Evolutionary conservation across 2,329 filamentous ascomycete species (phyloP).

Genomic region (Westerdykella sp.): DNA sequence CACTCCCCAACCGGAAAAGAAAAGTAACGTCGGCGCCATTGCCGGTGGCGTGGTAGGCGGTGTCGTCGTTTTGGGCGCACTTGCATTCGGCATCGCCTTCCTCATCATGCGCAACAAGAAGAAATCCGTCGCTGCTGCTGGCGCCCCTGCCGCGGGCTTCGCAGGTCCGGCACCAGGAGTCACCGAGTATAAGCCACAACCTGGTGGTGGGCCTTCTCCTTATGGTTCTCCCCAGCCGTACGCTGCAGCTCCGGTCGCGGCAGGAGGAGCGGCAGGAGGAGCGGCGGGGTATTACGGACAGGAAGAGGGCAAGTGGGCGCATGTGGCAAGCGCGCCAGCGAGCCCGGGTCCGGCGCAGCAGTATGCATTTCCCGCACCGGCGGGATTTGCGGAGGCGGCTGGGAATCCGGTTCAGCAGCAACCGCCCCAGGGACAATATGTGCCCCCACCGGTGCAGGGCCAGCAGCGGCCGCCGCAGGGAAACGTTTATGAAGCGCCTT

Average conservation of each 20-base stretch:
- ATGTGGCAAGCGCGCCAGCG: slow-evolving; percentile 5
- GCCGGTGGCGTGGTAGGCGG: slow-evolving; percentile 30
- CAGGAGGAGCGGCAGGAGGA: background rate
- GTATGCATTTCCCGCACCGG: slow-evolving; percentile 4
- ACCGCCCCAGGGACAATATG: background rate
- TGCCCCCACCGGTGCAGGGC: background rate
- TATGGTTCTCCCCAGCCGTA: background rate
- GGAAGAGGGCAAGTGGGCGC: slow-evolving; percentile 1
- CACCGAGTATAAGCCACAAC: slow-evolving; percentile 13
- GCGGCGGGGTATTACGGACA: background rate
- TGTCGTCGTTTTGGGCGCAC: slow-evolving; percentile 18
- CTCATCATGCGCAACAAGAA: slow-evolving; percentile 16
- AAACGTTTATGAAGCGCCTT: background rate
- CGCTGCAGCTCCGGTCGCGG: background rate
- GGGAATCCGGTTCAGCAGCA: slow-evolving; percentile 5
- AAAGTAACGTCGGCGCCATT: slow-evolving; percentile 21
- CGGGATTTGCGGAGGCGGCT: slow-evolving; percentile 10
- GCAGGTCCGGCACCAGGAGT: slow-evolving; percentile 8
- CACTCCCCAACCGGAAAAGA: slow-evolving; percentile 6
- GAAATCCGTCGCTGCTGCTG: slow-evolving; percentile 1
- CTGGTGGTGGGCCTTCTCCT: background rate
- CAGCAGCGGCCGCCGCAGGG: background rate
- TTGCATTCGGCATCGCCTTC: slow-evolving; percentile 18
- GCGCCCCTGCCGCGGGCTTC: background rate
- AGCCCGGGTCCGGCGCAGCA: slow-evolving; percentile 1